Evolutionary conservation across 2,329 filamentous ascomycete species (phyloP).

Genomic region (Ophiostoma novo-ulmi): DNA sequence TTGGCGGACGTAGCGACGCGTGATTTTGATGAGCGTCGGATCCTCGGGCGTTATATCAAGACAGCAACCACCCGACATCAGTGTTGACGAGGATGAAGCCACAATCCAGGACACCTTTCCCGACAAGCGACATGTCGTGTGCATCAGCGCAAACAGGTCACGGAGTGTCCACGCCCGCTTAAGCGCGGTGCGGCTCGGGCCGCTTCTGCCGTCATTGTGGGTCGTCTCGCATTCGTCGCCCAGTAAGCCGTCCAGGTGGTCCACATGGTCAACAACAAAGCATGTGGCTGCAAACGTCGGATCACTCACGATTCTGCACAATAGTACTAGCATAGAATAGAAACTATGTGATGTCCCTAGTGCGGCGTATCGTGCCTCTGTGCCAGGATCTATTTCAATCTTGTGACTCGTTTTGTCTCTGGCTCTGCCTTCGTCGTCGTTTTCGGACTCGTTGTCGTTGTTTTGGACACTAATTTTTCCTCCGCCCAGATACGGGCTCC

Average conservation of each 20-base stretch:
- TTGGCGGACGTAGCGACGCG: neutral
- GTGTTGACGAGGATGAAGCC: neutral
- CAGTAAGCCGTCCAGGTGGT: neutral
- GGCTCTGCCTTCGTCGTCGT: no score
- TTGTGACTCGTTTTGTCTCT: no score
- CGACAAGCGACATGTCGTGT: neutral
- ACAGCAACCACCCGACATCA: neutral
- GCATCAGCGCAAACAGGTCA: neutral
- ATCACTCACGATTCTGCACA: neutral
- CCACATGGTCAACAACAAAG: slow-evolving; percentile 1
- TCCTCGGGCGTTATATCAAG: neutral
- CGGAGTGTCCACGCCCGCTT: neutral
- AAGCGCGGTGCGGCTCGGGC: neutral
- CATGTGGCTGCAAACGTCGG: neutral
- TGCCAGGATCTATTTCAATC: neutral
- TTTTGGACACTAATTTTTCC: neutral
- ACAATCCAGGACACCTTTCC: neutral
- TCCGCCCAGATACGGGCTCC: neutral
- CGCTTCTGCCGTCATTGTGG: neutral
- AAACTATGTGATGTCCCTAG: neutral
- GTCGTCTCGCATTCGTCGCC: neutral
- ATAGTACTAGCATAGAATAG: neutral
- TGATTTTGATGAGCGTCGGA: neutral
- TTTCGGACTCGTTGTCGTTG: neutral
- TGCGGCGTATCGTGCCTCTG: neutral